phyloP scores from a whole-genome alignment of 441 rosid genomes.

The Adansonia grandidieri region DNA sequence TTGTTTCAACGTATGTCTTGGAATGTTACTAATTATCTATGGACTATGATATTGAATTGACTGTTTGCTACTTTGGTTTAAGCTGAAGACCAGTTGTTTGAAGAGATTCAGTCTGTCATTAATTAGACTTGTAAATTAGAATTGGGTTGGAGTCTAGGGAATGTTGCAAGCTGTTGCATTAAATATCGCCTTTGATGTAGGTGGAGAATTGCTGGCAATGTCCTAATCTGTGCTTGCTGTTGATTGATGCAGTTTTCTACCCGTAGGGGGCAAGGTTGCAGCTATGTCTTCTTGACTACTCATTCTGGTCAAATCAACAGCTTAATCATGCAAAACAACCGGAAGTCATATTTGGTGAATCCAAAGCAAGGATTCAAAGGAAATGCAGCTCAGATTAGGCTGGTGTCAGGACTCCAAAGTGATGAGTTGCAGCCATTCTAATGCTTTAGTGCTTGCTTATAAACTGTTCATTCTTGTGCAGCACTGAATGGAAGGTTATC shows the following conservation, averaged over 20 bases:
- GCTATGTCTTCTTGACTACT: background rate
- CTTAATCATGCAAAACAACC: background rate
- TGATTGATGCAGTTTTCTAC: conserved; percentile 1
- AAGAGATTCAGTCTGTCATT: background rate
- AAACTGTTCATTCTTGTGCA: too few species aligned
- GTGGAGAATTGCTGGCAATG: background rate
- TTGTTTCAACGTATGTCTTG: background rate
- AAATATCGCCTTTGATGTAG: background rate
- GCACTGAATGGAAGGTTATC: background rate
- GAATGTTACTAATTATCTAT: background rate
- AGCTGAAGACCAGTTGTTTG: background rate
- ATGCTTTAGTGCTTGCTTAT: background rate
- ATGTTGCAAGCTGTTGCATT: conserved; percentile 4
- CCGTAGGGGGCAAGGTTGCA: background rate
- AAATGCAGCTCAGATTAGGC: background rate
- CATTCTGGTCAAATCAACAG: background rate
- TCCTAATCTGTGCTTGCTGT: conserved; percentile 5
- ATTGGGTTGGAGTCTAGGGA: background rate
- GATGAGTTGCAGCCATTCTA: background rate
- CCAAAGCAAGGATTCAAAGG: background rate
- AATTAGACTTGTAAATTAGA: background rate
- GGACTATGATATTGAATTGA: background rate
- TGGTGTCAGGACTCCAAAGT: background rate
- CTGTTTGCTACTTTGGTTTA: background rate
- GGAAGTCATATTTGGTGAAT: background rate